Base-by-base conservation (phyloP, 176 grass and related monocot species). In the Cenchrus americanus region DNA sequence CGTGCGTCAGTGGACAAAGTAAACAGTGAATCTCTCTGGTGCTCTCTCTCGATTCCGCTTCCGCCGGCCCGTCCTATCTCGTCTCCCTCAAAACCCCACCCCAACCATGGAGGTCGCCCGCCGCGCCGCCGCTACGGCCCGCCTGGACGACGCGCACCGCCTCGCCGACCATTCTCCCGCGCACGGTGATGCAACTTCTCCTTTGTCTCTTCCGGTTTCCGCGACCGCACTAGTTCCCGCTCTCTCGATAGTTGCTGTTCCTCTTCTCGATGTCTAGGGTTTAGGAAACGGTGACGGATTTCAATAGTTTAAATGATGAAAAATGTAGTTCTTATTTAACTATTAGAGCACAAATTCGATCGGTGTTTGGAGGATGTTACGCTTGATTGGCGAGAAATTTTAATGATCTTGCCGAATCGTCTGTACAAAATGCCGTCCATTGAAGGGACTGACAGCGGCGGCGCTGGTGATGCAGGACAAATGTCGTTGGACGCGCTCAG, bases 401-500 rank as follows among this genome's bases (percentile, higher is more conserved):
- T 63, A 5, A 6, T 24, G 12, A 41, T 47, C 8, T 13, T 41
- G 2, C 44, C 1, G 4, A 21, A 62, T 63, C 55, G 2, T 62
- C 44, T 22, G 7, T 2, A 5, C 46, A 44, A 43, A 43, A 43
- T 43, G 5, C 30, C 8, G 15, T 41, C 14, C 23, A 3, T 47
- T 68, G 1, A 10, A 51, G 51, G 61, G 34, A 69, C 51, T 82
- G 37, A 82, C 62, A 10, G 17, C 15, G 7, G n/a, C 22, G 11
- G 44, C n/a, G 41, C 62, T 71, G 21, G 72, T 23, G 55, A 44
- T 72, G 74, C 80, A 83, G 86, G 8, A 18, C 34, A 49, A 10
- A 48, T 27, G 74, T 72, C 18, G 34, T 18, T 88, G 1, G 66
- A 88, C 19, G 66, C 24, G 14, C 74, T 88, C 24, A 74, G 58